phyloP scores from a whole-genome alignment of 108 stramenopile genomes.

The Pseudonitzschia delicatissima region DNA sequence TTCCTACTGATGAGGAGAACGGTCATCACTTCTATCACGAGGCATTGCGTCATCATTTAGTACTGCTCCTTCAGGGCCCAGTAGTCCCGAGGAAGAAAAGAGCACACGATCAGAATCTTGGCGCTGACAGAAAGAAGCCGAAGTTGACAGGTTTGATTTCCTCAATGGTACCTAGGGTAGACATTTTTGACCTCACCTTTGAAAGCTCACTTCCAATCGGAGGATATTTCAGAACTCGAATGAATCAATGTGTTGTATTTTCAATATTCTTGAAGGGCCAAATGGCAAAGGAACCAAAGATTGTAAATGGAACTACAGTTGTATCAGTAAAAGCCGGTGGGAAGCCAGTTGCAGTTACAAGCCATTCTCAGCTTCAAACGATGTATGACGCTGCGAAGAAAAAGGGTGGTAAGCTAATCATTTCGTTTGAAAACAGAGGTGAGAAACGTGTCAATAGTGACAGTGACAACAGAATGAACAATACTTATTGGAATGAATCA shows the following conservation, averaged over 20 bases:
- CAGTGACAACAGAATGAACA: background rate
- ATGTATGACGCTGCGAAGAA: constrained; percentile 2
- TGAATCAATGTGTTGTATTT: background rate
- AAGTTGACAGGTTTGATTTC: background rate
- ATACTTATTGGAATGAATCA: constrained; percentile 11
- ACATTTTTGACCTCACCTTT: constrained; percentile 12
- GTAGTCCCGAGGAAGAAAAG: constrained; percentile 2
- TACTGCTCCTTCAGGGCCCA: background rate
- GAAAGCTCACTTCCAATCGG: constrained; percentile 8
- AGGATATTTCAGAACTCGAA: constrained; percentile 9
- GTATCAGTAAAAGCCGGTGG: constrained; percentile 1
- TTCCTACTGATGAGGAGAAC: background rate
- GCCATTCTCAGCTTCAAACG: background rate
- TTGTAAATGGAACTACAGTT: constrained; percentile 1
- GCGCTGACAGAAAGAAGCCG: background rate
- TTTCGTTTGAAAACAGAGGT: background rate
- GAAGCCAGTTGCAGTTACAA: background rate
- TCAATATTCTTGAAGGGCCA: constrained; percentile 8
- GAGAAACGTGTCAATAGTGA: background rate
- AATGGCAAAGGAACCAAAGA: background rate
- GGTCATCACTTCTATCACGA: background rate
- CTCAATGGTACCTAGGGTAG: background rate
- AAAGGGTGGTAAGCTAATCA: background rate
- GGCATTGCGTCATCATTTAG: background rate
- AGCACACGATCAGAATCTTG: background rate